Percentiles rank a stretch among this genome's conserved stretches.
phyloP scores from a whole-genome alignment of 2,329 filamentous ascomycete genomes.

The Chaetothyriales sp. region DNA sequence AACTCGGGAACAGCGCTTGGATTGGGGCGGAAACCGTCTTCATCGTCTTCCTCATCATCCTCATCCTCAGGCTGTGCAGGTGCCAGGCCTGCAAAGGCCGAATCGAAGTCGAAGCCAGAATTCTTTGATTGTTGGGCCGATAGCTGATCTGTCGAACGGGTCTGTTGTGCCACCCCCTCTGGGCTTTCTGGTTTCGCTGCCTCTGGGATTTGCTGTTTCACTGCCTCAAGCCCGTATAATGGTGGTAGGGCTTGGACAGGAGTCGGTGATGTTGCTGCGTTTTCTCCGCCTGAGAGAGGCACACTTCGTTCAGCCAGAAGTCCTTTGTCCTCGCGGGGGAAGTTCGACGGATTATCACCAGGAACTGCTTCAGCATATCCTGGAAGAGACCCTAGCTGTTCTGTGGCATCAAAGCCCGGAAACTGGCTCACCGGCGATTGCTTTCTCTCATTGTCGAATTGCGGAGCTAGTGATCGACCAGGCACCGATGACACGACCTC shows the following conservation, averaged over 20 bases:
- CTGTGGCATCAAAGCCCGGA: slow-evolving; percentile 34
- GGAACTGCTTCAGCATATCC: slow-evolving; percentile 21
- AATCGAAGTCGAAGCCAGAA: slow-evolving; percentile 30
- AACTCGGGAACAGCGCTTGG: slow-evolving; percentile 26
- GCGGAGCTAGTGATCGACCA: slow-evolving; percentile 3
- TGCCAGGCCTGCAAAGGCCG: slow-evolving; percentile 30
- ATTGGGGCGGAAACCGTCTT: slow-evolving; percentile 40
- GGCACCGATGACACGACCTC: slow-evolving; percentile 21
- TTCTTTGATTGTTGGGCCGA: slow-evolving; percentile 20
- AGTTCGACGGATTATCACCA: slow-evolving; percentile 23
- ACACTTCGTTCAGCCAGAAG: slow-evolving; percentile 26
- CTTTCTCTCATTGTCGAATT: slow-evolving; percentile 26
- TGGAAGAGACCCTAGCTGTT: slow-evolving; percentile 39
- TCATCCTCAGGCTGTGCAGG: slow-evolving; percentile 31
- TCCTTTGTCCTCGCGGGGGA: slow-evolving; percentile 26
- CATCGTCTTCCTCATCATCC: slow-evolving; percentile 24
- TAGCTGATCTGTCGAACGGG: slow-evolving; percentile 16
- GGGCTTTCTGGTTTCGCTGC: not conserved
- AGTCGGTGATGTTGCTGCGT: slow-evolving; percentile 7
- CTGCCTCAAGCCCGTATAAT: slow-evolving; percentile 14
- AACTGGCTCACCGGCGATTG: slow-evolving; percentile 27
- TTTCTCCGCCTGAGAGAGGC: slow-evolving; percentile 25
- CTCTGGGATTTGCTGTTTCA: slow-evolving; percentile 1
- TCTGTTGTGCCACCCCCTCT: slow-evolving; percentile 9
- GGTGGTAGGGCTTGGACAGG: slow-evolving; percentile 7